Base-by-base conservation (phyloP, 176 grass and related monocot species). In the Bonia amplexicaulis region DNA sequence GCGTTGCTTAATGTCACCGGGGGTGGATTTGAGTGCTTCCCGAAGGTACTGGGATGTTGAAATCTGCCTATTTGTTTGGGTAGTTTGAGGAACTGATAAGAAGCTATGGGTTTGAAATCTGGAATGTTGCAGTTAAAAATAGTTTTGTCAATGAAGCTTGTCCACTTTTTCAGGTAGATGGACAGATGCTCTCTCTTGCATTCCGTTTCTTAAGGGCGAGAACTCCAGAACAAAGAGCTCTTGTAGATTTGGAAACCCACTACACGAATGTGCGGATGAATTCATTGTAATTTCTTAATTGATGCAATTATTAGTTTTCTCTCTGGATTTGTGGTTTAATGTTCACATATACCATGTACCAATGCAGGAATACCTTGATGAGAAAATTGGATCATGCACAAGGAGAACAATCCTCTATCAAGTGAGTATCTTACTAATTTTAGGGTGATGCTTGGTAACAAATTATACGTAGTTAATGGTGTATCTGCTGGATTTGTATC, bases 1-100 rank as follows among this genome's bases (percentile, higher is more conserved):
- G 97, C 90, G 47, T 70, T 99, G 97, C 97, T 99, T 12, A 99
- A 94, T 92, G 97, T 90, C 49, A 96, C 93, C 3, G 97, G 97
- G 42, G 97, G 97, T 45, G 97, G 97, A 22, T 89, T 94, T 46
- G 86, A 99, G 63, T 99, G 97, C 73, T 99, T 96, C 73, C 97
- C 97, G 2, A 99, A 99, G 97, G 97, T 99, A 92, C 29, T 41
- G 45, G 1, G 53, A 60, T 79, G 19, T 16, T 59, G 51, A 53
- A 60, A 63, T 58, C 0, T 29, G 9, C 3, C n/a, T 60, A 19
- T 53, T 22, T 84, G 0, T 42, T 55, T 3, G 2, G 5, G 25
- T 25, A 49, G 9, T 54, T 58, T 68, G 6, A 9, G 7, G 33
- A 63, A 9, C 60, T 52, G 27, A n/a, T 6, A 37, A 49, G 63